Evolutionary conservation across 2,329 filamentous ascomycete genomes (phyloP).

Genomic region (Endoconidiophora polonica): DNA sequence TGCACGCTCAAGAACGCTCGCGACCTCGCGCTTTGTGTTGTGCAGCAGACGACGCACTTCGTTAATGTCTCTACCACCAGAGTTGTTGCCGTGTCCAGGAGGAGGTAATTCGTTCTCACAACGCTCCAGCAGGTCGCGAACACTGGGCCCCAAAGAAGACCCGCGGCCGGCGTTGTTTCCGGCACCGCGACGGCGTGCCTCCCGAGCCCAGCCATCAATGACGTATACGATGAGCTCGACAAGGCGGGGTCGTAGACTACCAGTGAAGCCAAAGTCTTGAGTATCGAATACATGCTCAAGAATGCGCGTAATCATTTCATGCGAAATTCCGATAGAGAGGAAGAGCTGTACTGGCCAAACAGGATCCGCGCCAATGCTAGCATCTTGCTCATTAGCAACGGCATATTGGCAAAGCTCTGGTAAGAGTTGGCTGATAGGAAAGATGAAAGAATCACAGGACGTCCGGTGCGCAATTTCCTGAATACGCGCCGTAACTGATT

Average conservation of each 20-base stretch:
- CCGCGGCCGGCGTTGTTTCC: slow-evolving; percentile 21
- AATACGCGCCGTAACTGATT: slow-evolving; percentile 47
- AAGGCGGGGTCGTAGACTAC: slow-evolving; percentile 30
- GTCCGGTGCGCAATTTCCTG: slow-evolving; percentile 49
- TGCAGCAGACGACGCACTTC: slow-evolving; percentile 28
- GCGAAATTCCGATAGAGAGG: slow-evolving; percentile 36
- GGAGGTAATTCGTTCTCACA: slow-evolving; percentile 31
- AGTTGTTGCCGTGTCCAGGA: slow-evolving; percentile 25
- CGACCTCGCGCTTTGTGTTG: slow-evolving; percentile 27
- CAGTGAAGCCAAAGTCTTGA: slow-evolving; percentile 42
- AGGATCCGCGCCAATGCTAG: slow-evolving; percentile 37
- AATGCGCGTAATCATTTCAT: slow-evolving; percentile 38
- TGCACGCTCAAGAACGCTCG: slow-evolving; percentile 26
- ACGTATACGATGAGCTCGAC: slow-evolving; percentile 37
- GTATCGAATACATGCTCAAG: slow-evolving; percentile 41
- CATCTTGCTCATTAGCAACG: slow-evolving; percentile 40
- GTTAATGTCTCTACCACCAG: slow-evolving; percentile 28
- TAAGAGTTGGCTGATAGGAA: slow-evolving; percentile 44
- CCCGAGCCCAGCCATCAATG: slow-evolving; percentile 32
- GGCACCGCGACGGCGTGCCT: slow-evolving; percentile 27
- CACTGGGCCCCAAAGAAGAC: slow-evolving; percentile 21
- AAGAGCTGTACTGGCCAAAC: slow-evolving; percentile 42
- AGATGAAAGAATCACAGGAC: slow-evolving; percentile 48
- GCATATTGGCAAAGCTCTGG: slow-evolving; percentile 48
- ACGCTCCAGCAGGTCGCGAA: slow-evolving; percentile 32